Percentiles rank a stretch among this genome's conserved stretches.
Conservation (phyloP, 129 eudicot species). For the Arctium lappa region DNA sequence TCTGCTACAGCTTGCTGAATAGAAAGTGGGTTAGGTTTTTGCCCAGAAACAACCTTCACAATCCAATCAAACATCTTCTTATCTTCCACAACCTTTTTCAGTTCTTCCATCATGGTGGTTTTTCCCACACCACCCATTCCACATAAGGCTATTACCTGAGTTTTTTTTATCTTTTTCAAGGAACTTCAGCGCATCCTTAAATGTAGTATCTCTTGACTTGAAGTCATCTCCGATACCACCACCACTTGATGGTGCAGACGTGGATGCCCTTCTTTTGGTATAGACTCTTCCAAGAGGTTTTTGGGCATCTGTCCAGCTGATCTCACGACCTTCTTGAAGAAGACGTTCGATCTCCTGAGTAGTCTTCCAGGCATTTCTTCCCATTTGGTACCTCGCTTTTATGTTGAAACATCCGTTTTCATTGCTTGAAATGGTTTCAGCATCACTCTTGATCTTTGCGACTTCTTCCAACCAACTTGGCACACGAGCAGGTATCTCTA, state of each 20-base stretch:
- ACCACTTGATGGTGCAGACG: neutral
- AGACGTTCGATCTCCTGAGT: neutral
- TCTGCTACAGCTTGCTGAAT: constrained; percentile 7
- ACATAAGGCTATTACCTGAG: constrained; percentile 9
- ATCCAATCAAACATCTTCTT: neutral
- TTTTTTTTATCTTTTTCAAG: neutral
- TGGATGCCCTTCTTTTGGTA: too few species aligned
- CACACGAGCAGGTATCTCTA: constrained; percentile 14
- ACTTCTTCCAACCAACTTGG: constrained; percentile 13
- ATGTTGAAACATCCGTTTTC: neutral
- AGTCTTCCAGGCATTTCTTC: neutral
- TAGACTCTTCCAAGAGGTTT: constrained; percentile 10
- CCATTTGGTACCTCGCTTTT: neutral
- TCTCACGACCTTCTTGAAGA: neutral
- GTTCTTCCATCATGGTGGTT: constrained; percentile 26
- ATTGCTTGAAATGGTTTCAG: neutral
- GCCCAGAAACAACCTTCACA: constrained; percentile 5
- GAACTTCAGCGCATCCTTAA: neutral
- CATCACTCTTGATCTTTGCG: neutral
- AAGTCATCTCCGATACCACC: neutral
- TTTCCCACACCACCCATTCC: constrained; percentile 27
- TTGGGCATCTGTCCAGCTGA: neutral
- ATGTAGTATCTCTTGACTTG: neutral
- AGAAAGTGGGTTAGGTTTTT: neutral
- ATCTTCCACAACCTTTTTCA: neutral